Evolutionary conservation across 2,329 filamentous ascomycete species (phyloP).

Genomic region (Lojkania enalia): DNA sequence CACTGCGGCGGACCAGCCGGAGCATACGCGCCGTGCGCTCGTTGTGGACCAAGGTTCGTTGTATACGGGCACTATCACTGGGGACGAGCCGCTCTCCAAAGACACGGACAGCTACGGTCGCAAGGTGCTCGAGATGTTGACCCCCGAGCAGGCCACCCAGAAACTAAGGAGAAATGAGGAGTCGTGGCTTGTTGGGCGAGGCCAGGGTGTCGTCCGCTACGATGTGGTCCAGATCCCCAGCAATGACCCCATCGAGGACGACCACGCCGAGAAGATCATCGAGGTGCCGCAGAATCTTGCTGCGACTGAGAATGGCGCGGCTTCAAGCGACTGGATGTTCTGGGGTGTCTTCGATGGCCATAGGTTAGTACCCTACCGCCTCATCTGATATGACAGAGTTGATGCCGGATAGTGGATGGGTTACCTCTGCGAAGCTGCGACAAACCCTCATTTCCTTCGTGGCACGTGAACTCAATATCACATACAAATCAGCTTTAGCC

Average conservation of each 20-base stretch:
- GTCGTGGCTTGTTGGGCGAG: conserved; percentile 86
- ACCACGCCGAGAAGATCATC: conserved; percentile 97
- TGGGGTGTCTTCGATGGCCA: conserved; percentile 99
- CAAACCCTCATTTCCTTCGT: conserved; percentile 92
- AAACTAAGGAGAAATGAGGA: conserved; percentile 88
- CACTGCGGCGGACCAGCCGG: conserved; percentile 46
- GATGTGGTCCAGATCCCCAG: conserved; percentile 91
- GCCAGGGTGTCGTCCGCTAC: conserved; percentile 89
- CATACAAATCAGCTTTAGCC: conserved; percentile 74
- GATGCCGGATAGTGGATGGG: conserved; percentile 74
- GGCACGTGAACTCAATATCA: conserved; percentile 86
- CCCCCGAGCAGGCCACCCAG: conserved; percentile 87
- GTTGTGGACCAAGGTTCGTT: conserved; percentile 90
- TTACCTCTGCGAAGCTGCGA: conserved; percentile 92
- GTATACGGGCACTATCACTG: conserved; percentile 82
- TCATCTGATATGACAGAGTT: conserved; percentile 6
- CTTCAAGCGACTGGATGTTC: conserved; percentile 95
- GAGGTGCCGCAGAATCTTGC: conserved; percentile 71
- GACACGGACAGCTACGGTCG: conserved; percentile 81
- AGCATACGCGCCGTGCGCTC: conserved; percentile 68
- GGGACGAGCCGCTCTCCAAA: conserved; percentile 86
- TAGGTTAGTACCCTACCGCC: conserved; percentile 60
- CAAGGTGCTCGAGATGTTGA: conserved; percentile 93
- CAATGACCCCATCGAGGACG: conserved; percentile 97
- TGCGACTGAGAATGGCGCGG: conserved; percentile 57